Conservation (phyloP, 495 filamentous ascomycete species). For the Aspergillus indologenus region DNA sequence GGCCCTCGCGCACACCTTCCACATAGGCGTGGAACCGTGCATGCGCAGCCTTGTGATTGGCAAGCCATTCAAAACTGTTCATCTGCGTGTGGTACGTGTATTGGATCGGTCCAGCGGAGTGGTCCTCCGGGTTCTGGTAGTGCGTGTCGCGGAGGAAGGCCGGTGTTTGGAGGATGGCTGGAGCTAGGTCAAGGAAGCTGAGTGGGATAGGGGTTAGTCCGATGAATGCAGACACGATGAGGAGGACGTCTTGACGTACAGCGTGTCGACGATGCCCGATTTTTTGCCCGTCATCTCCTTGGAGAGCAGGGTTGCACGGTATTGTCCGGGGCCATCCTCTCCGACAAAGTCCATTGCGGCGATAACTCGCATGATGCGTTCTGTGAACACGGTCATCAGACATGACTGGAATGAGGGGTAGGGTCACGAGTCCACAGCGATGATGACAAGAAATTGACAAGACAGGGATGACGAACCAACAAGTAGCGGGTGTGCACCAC, state of each 20-base stretch:
- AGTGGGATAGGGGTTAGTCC: neutral
- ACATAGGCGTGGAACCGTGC: conserved; percentile 26
- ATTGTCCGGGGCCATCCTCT: conserved; percentile 13
- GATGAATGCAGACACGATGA: too few species aligned
- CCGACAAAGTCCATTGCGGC: conserved; percentile 16
- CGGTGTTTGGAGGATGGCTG: conserved; percentile 21
- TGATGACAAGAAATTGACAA: neutral
- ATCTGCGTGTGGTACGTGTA: conserved; percentile 32
- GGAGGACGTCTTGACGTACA: too few species aligned
- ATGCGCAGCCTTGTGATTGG: conserved; percentile 6
- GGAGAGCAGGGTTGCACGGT: conserved; percentile 14
- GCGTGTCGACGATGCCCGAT: conserved; percentile 4
- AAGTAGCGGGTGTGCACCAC: conserved; percentile 13
- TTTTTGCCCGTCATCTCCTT: conserved; percentile 17
- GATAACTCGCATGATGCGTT: conserved; percentile 23
- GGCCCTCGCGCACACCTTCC: conserved; percentile 21
- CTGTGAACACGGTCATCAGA: neutral
- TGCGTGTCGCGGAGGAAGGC: conserved; percentile 21
- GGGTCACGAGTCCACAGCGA: too few species aligned
- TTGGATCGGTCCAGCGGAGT: conserved; percentile 32
- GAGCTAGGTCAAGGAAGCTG: conserved; percentile 20
- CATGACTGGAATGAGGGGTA: too few species aligned
- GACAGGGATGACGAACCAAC: conserved; percentile 13
- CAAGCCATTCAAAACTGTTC: conserved; percentile 26
- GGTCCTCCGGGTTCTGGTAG: conserved; percentile 24